Base-by-base conservation (phyloP, 2,329 filamentous ascomycete species). In the Neonectria sp. region DNA sequence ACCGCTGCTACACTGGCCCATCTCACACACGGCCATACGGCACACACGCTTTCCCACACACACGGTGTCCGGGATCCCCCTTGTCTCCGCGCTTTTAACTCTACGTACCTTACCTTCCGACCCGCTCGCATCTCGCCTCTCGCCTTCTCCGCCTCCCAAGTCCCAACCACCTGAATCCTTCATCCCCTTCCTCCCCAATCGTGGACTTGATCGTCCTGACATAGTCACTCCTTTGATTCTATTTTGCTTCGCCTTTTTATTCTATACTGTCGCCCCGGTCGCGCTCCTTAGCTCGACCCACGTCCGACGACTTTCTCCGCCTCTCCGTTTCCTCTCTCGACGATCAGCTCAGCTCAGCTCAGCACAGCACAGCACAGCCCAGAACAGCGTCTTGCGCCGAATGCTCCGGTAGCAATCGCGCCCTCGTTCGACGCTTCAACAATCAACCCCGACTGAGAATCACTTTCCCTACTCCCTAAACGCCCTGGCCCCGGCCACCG, bases 351-450 rank as follows among this genome's bases (percentile, higher is more conserved):
- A 69, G 65, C 68, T 53, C 46, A 45, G 25, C 65, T 56, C 51
- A 57, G 49, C 68, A 74, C 67, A 69, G 49, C 68, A 74, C 67
- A 69, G 65, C 68, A 59, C 46, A 37, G 21, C 65, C 57, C 21
- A 21, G 21, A 21, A 21, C 51, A 57, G 62, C 40, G 55, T 64
- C 63, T 37, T 68, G 53, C 63, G 64, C 66, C 74, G 74, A 75
- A 71, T 76, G 74, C 74, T 76, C 74, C 67, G 74, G 74, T 76
- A 76, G 74, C 74, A 76, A 69, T 76, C 74, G 71, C 72, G 62
- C 63, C 58, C 53, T 65, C 61, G 12, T 25, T 55, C 63, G 65
- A 55, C 55, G 55, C 25, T 45, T 58, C 25, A 55, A 27, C 49
- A 55, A 49, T 40, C 63, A 60, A 64, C 53, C 35, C 27, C 51